Evolutionary conservation across 495 filamentous ascomycete genomes (phyloP).

Genomic region (Neurospora sp.): DNA sequence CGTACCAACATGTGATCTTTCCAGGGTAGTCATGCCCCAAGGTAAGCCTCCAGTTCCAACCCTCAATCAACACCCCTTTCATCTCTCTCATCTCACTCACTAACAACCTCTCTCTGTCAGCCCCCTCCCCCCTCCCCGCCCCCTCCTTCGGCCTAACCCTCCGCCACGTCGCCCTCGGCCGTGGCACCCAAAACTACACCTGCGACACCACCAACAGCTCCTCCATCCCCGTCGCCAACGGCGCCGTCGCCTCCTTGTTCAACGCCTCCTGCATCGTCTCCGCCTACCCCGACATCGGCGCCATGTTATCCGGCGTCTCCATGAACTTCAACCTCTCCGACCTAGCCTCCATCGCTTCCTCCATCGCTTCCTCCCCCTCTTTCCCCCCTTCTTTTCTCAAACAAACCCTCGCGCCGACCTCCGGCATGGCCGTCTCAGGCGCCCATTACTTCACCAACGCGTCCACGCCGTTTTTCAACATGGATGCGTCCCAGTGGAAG

Average conservation of each 20-base stretch:
- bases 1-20: conserved; percentile 42
- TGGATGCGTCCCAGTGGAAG: conserved; percentile 40
- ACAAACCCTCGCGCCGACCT: conserved; percentile 30
- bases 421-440: conserved; percentile 55
- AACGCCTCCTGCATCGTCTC: conserved; percentile 74
- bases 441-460: conserved; percentile 66
- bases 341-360: conserved; percentile 13
- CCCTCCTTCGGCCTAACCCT: conserved; percentile 48
- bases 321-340: conserved; percentile 44
- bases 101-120: too few relatives aligned
- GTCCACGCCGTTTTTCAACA: conserved; percentile 71
- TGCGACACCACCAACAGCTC: conserved; percentile 51
- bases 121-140: conserved; percentile 41
- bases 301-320: conserved; percentile 41
- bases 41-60: conserved; percentile 23
- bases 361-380: conserved; percentile 8
- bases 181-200: conserved; percentile 89
- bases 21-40: conserved; percentile 34
- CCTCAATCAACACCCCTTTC: too few relatives aligned
- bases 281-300: conserved; percentile 52
- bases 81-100: too few relatives aligned
- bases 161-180: conserved; percentile 73
- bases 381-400: not conserved
- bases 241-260: conserved; percentile 80
- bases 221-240: conserved; percentile 51